A percentile compares a stretch with the other conserved stretches of the same genome.
Evolutionary conservation across 2,329 filamentous ascomycete species (phyloP).

Genomic region (Cytospora piceae): DNA sequence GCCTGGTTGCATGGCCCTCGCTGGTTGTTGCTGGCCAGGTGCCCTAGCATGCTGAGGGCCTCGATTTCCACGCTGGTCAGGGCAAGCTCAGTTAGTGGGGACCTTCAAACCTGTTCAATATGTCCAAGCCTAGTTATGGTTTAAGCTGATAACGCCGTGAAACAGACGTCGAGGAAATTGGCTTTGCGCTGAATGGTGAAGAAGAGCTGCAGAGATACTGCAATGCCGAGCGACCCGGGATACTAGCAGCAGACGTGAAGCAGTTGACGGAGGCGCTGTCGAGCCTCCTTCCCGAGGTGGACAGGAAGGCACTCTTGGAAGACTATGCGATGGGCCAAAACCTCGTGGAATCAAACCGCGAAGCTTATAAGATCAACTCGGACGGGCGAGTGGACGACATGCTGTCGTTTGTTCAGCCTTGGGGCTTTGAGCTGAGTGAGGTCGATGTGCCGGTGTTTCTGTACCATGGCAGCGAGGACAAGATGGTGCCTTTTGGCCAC

Average conservation of each 20-base stretch:
- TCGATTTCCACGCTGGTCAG: slow-evolving; percentile 23
- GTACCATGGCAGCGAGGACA: slow-evolving; percentile 35
- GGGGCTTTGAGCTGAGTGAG: slow-evolving; percentile 35
- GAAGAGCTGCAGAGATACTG: slow-evolving; percentile 12
- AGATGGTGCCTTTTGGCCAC: slow-evolving; percentile 35
- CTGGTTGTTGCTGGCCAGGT: slow-evolving; percentile 16
- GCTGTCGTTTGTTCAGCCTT: slow-evolving; percentile 32
- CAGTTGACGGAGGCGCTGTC: slow-evolving; percentile 18
- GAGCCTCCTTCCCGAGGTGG: slow-evolving; percentile 20
- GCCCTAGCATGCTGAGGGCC: slow-evolving; percentile 14
- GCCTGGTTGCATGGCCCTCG: slow-evolving; percentile 23
- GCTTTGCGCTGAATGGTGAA: slow-evolving; percentile 19
- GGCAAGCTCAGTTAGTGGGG: slow-evolving; percentile 22
- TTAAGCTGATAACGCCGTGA: background rate
- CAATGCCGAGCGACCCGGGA: slow-evolving; percentile 10
- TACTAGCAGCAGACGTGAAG: slow-evolving; percentile 12
- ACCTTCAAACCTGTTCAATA: background rate
- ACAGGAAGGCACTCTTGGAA: slow-evolving; percentile 22
- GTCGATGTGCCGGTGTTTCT: slow-evolving; percentile 34
- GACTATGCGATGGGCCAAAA: slow-evolving; percentile 13
- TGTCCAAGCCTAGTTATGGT: background rate
- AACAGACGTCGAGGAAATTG: slow-evolving; percentile 21
- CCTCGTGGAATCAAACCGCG: slow-evolving; percentile 15
- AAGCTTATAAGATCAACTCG: slow-evolving; percentile 29
- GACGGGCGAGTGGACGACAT: slow-evolving; percentile 37